phyloP scores from a whole-genome alignment of 2,329 filamentous ascomycete species.

The Hysterium pulicare region DNA sequence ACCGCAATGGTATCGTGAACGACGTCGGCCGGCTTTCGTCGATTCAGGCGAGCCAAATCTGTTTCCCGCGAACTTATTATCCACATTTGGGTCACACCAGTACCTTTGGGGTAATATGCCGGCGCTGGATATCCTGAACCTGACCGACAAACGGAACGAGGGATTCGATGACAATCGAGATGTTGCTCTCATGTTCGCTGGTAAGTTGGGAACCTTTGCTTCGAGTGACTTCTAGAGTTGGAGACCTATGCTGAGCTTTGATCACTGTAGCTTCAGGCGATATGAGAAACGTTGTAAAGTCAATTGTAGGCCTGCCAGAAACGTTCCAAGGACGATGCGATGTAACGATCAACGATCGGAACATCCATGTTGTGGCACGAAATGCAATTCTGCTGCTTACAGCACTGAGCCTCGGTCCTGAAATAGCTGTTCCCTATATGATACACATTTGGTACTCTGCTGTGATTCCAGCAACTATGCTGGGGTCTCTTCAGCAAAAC shows the following conservation, averaged over 20 bases:
- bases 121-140: constrained; percentile 38
- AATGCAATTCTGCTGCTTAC: constrained; percentile 42
- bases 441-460: constrained; percentile 49
- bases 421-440: constrained; percentile 30
- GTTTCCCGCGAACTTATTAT: too few relatives aligned
- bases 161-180: constrained; percentile 24
- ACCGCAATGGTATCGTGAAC: constrained; percentile 27
- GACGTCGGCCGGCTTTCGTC: constrained; percentile 23
- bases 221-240: too few relatives aligned
- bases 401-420: constrained; percentile 6
- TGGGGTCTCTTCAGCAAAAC: constrained; percentile 16
- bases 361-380: constrained; percentile 38
- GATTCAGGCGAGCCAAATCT: not conserved
- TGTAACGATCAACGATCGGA: constrained; percentile 40
- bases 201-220: too few relatives aligned
- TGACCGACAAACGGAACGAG: constrained; percentile 17
- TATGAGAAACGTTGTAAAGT: constrained; percentile 43
- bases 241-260: too few relatives aligned
- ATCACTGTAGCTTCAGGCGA: constrained; percentile 46
- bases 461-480: constrained; percentile 21
- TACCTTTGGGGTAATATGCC: constrained; percentile 42
- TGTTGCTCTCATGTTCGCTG: constrained; percentile 35
- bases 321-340: constrained; percentile 20
- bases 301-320: constrained; percentile 33
- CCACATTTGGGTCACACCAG: constrained; percentile 6